Evolutionary conservation across 768 basidiomycete genomes (phyloP).

Genomic region (Leccinum incarnatum): DNA sequence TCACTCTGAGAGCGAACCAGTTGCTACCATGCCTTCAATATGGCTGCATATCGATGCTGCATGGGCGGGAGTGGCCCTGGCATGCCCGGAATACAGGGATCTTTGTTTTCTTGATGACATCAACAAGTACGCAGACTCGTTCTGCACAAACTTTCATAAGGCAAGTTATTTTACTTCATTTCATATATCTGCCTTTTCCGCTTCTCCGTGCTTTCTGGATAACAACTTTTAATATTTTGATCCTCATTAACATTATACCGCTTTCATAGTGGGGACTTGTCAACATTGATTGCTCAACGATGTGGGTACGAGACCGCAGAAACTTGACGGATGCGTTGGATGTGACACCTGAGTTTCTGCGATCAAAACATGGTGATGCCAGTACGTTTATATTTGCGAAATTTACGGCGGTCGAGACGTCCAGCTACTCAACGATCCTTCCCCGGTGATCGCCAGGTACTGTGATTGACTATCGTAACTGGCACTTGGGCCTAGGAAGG

Average conservation of each 20-base stretch:
- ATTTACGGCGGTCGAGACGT: neutral
- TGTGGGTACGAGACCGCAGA: slow-evolving; percentile 77
- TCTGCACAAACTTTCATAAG: slow-evolving; percentile 94
- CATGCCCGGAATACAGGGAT: slow-evolving; percentile 75
- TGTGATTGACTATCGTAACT: slow-evolving; percentile 86
- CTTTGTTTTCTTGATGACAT: slow-evolving; percentile 61
- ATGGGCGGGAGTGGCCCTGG: slow-evolving; percentile 85
- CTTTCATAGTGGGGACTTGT: slow-evolving; percentile 78
- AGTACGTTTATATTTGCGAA: slow-evolving; percentile 38
- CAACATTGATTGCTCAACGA: slow-evolving; percentile 78
- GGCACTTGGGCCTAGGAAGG: slow-evolving; percentile 81
- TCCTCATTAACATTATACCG: neutral
- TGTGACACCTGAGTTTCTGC: slow-evolving; percentile 80
- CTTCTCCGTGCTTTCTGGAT: neutral
- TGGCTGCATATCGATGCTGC: slow-evolving; percentile 93
- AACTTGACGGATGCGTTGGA: slow-evolving; percentile 79
- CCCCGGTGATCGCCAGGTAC: slow-evolving; percentile 42
- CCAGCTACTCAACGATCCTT: neutral
- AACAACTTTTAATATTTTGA: neutral
- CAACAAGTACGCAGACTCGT: slow-evolving; percentile 74
- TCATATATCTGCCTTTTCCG: neutral
- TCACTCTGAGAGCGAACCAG: slow-evolving; percentile 35
- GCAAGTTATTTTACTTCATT: slow-evolving; percentile 28
- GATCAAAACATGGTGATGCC: slow-evolving; percentile 75
- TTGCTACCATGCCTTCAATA: slow-evolving; percentile 55